Conservation (phyloP, 768 basidiomycete genomes). For the Rhodotorula taiwanensis region DNA sequence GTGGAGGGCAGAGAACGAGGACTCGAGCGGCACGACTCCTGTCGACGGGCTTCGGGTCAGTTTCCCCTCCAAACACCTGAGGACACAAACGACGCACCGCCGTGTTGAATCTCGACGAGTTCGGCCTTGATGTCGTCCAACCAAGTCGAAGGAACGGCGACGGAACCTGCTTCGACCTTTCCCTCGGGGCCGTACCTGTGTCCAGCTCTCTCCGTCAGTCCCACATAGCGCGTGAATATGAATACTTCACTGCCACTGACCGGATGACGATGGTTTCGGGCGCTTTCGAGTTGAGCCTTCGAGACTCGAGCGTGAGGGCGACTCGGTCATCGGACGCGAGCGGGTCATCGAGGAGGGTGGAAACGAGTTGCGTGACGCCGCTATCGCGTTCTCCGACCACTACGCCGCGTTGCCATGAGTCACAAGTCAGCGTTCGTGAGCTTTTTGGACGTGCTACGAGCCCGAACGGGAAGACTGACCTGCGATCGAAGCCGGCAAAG, state of each 20-base stretch:
- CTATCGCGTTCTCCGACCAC: slow-evolving; percentile 19
- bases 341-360: slow-evolving; percentile 31
- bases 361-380: slow-evolving; percentile 4
- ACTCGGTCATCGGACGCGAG: slow-evolving; percentile 19
- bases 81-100: neutral
- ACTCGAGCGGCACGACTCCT: slow-evolving; percentile 21
- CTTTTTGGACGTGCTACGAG: too few relatives aligned
- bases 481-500: slow-evolving; percentile 8
- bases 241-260: slow-evolving; percentile 9
- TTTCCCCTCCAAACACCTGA: too few relatives aligned
- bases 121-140: slow-evolving; percentile 11
- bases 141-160: slow-evolving; percentile 20
- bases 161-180: neutral
- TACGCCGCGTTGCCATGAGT: neutral
- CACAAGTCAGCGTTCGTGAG: neutral
- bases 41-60: neutral
- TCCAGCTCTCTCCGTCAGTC: neutral
- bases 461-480: neutral
- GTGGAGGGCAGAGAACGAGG: slow-evolving; percentile 25
- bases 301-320: slow-evolving; percentile 22
- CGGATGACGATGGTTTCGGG: slow-evolving; percentile 11
- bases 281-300: slow-evolving; percentile 1
- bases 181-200: slow-evolving; percentile 12
- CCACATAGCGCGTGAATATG: too few relatives aligned
- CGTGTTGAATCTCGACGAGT: slow-evolving; percentile 25